These are phyloP conservation scores for Trichoderma breve DNA, from an alignment of 2,329 filamentous ascomycete genomes.

Conservation along the genomic window DNA sequence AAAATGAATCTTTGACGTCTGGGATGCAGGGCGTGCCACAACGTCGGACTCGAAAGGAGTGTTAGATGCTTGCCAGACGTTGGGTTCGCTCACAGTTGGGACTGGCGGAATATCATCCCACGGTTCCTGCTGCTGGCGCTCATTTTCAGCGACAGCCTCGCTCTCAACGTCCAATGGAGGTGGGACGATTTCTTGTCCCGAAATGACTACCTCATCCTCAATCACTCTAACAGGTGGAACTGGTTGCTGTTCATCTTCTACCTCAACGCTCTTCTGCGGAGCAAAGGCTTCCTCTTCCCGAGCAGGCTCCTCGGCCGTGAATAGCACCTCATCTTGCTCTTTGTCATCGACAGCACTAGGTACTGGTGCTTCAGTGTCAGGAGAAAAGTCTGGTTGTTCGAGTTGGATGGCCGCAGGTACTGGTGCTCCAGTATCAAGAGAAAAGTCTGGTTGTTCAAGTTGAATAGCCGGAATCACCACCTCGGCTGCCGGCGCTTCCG, in stretches of 20 bases:
- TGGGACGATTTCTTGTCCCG: neutral
- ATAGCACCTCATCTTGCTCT: slow-evolving; percentile 30
- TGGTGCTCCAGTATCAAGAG: neutral
- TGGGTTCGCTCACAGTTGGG: neutral
- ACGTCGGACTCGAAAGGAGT: neutral
- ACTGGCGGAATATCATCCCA: neutral
- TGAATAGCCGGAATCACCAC: neutral
- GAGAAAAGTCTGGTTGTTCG: neutral
- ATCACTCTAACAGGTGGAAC: neutral
- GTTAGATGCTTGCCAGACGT: too few species aligned
- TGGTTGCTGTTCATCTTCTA: neutral
- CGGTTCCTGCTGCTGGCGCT: neutral
- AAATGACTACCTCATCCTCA: neutral
- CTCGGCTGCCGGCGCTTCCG: neutral
- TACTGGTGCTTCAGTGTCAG: neutral
- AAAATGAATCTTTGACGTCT: slow-evolving; percentile 23
- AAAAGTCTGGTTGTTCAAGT: slow-evolving; percentile 7
- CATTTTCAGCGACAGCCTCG: neutral
- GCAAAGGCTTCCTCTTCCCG: slow-evolving; percentile 49
- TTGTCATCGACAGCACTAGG: neutral
- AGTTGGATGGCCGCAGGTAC: neutral
- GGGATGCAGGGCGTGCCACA: neutral
- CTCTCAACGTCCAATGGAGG: neutral
- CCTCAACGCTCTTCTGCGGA: slow-evolving; percentile 21
- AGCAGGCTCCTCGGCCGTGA: slow-evolving; percentile 52